Evolutionary conservation across 2,329 filamentous ascomycete genomes (phyloP).

Genomic region (Talaromyces verruculosus): DNA sequence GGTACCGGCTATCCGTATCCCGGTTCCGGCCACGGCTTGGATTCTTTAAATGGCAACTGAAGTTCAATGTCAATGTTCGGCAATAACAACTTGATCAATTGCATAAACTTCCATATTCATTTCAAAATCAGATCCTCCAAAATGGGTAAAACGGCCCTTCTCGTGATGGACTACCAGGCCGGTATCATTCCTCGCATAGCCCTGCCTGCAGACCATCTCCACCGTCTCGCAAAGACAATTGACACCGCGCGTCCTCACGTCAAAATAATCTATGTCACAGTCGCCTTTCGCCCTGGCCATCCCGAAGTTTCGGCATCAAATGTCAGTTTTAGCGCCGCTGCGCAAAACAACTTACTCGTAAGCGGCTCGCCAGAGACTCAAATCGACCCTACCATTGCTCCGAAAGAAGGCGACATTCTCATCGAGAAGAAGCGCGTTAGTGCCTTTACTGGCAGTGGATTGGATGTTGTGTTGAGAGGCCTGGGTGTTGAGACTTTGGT

Average conservation of each 20-base stretch:
- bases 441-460: slow-evolving; percentile 8
- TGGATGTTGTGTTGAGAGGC: slow-evolving; percentile 11
- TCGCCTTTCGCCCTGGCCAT: slow-evolving; percentile 14
- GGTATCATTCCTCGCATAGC: slow-evolving; percentile 26
- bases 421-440: slow-evolving; percentile 14
- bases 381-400: slow-evolving; percentile 4
- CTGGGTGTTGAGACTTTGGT: slow-evolving; percentile 10
- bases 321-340: not conserved
- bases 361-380: slow-evolving; percentile 11
- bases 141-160: slow-evolving; percentile 31
- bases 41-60: not conserved
- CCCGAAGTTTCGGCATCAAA: slow-evolving; percentile 8
- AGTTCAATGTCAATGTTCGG: not conserved
- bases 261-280: slow-evolving; percentile 12
- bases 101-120: not conserved
- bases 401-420: slow-evolving; percentile 7
- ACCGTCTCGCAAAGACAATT: slow-evolving; percentile 24
- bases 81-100: not conserved
- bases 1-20: not conserved
- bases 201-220: not conserved
- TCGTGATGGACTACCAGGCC: slow-evolving; percentile 40
- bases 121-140: not conserved
- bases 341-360: not conserved
- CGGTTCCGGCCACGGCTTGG: not conserved
- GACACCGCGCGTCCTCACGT: not conserved